phyloP scores from a whole-genome alignment of 2,329 filamentous ascomycete species.

The Calonectria ilicicola region DNA sequence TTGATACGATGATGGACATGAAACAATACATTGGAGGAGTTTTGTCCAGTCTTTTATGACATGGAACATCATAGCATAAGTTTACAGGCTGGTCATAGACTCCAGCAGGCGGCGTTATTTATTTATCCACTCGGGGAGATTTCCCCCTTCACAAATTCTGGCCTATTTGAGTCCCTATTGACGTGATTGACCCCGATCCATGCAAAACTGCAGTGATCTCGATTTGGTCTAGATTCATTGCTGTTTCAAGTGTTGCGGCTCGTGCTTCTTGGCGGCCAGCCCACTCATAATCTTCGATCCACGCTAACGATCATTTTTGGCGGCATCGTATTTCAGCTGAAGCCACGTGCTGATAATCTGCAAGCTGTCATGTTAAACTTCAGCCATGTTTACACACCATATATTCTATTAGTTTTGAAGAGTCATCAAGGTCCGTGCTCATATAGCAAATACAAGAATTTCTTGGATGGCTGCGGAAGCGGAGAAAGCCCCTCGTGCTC shows the following conservation, averaged over 20 bases:
- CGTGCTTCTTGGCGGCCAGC: not conserved
- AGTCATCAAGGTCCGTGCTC: not conserved
- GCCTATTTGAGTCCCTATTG: not conserved
- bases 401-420: not conserved
- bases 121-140: constrained; percentile 1
- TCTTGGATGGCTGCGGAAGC: not conserved
- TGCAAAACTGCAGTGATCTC: not conserved
- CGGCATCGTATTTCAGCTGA: not conserved
- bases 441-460: not conserved
- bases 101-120: constrained; percentile 22
- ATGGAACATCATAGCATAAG: constrained; percentile 9
- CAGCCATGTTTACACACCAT: not conserved
- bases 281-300: not conserved
- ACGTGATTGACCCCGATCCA: not conserved
- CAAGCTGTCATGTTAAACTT: not conserved
- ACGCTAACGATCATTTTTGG: not conserved
- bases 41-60: constrained; percentile 4
- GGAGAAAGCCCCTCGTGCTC: not conserved
- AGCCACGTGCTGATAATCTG: not conserved
- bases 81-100: constrained; percentile 20
- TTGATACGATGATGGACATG: constrained; percentile 13
- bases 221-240: not conserved
- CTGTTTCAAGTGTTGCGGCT: not conserved
- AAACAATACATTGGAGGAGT: constrained; percentile 7
- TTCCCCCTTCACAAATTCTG: not conserved